phyloP scores from a whole-genome alignment of 192 early-diverging fungal genomes.

The Coemansia sp. region DNA sequence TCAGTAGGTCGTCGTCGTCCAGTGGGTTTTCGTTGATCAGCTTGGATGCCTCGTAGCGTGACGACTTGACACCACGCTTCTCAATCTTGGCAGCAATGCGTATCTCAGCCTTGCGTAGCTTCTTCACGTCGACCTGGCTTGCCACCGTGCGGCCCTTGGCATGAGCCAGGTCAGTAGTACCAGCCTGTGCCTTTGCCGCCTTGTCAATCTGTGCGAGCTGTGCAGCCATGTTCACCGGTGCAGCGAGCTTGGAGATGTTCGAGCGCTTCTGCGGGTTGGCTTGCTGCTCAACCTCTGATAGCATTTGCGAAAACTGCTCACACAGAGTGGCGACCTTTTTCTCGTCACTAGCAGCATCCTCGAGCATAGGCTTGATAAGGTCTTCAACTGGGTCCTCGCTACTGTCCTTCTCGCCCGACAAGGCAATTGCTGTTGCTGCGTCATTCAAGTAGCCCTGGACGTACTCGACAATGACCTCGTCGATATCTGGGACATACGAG shows the following conservation, averaged over 20 bases:
- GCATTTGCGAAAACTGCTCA: slow-evolving; percentile 64
- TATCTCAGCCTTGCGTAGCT: slow-evolving; percentile 89
- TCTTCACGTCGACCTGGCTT: slow-evolving; percentile 77
- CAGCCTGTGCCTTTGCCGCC: slow-evolving; percentile 56
- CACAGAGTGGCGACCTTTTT: slow-evolving; percentile 71
- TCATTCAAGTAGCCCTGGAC: slow-evolving; percentile 73
- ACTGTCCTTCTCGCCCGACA: slow-evolving; percentile 27
- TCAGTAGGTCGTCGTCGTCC: slow-evolving; percentile 70
- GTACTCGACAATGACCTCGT: slow-evolving; percentile 78
- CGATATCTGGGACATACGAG: slow-evolving; percentile 70
- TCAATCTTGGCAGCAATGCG: slow-evolving; percentile 91
- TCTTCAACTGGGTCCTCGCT: slow-evolving; percentile 58
- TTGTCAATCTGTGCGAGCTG: slow-evolving; percentile 71
- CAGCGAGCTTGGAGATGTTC: slow-evolving; percentile 55
- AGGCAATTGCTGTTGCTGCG: slow-evolving; percentile 39
- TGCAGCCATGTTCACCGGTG: slow-evolving; percentile 66
- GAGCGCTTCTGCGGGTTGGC: slow-evolving; percentile 43
- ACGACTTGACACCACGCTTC: slow-evolving; percentile 70
- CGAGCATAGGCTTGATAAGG: slow-evolving; percentile 67
- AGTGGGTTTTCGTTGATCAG: slow-evolving; percentile 68
- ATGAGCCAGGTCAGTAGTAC: slow-evolving; percentile 67
- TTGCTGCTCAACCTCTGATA: slow-evolving; percentile 51
- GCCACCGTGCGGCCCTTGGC: slow-evolving; percentile 68
- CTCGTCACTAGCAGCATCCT: slow-evolving; percentile 68
- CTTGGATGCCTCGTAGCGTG: slow-evolving; percentile 76